Evolutionary conservation across 1,139 yeast species (phyloP), one percentile per base, ranked within the genome.

Genomic region (Debaryomyces nepalensis): DNA sequence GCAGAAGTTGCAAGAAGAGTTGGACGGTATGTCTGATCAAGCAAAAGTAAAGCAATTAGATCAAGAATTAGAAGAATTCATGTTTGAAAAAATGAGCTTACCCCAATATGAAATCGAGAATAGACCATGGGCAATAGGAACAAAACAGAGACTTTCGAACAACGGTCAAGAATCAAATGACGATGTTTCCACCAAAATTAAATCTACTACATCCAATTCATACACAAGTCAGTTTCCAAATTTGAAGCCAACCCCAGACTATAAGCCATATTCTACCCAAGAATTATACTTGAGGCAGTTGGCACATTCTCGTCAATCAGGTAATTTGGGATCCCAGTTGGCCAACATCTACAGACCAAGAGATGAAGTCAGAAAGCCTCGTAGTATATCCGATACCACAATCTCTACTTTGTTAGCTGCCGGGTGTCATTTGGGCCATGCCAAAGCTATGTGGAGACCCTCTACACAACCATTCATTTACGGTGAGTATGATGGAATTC

Each of bases 351-450:
- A 87, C 59, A 66, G 68, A 41, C 96, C 97, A 16, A 82, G 84
- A 57, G 72, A 76, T 50, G 87, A 87, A 48, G 73, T 84, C 21
- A 71, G 73, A 41, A 63, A 69, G 18, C 96, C 97, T 10, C 70
- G 75, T 24, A 58, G 73, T 23, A 70, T 81, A 18, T 67, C 76
- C 23, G 80, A 85, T 45, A 61, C 87, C 9, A 75, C 93, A 1
- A 69, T 89, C 24, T 70, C 87, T 20, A 81, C 82, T 44, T 74
- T 91, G 41, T 63, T 91, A 64, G 95, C 97, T 4, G 89, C 98
- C 0, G 98, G 97, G 34, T 93, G 93, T 40, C 99, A 93, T 64
- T 71, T 93, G 53, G 99, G 99, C 21, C 97, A 93, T 57, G 79
- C 96, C 4, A 85, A 83, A 27, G 73, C 87, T 4, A 70, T 84